Evolutionary conservation across 2,329 filamentous ascomycete species (phyloP), one percentile per base, ranked within the genome.

Genomic region (Tolypocladium tundrense): DNA sequence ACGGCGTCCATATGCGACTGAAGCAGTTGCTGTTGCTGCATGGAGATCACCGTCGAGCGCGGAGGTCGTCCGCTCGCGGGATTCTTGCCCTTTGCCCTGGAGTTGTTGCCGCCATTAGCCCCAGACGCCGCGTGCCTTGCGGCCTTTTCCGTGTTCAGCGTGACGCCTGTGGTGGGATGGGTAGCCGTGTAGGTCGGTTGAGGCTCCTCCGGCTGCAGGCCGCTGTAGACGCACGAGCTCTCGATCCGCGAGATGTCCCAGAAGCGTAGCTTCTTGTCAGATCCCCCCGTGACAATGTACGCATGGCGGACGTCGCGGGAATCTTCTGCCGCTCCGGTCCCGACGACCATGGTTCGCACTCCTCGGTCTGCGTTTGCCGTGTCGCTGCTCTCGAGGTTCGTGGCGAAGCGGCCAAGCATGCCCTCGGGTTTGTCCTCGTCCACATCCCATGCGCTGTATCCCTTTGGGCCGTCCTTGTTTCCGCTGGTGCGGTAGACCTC

Each of bases 251-350:
- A 79, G 16, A 94, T 79, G 68, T 99, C 93, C 94, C 94, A 99
- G 73, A 95, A 97, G 11, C 94, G 85, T 21, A 99, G 82, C 72
- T 90, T 94, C 73, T 88, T 90, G 72, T 97, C 94, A 13, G 89
- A 89, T 0, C 93, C 93, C 21, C 88, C 92, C 0, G 91, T 94
- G 42, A 99, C 76, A 53, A 97, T 83, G 69, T 94, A 97, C 0
- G 90, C 87, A 65, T 91, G 86, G 58, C 88, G 87, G 4, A 88
- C 81, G 53, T 92, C 89, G 50, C 83, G 79, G 59, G 85, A 85
- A 55, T 91, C 86, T 31, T 84, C 81, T 6, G 81, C 77, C 62
- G 91, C 86, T 65, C 91, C 88, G 11, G 86, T 82, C 8, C 89
- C 90, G 11, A 89, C 83, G 0, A 85, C 77, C 74, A 96, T 86